Evolutionary conservation across 495 filamentous ascomycete species (phyloP).

Genomic region (Aspergillus saccharolyticus): DNA sequence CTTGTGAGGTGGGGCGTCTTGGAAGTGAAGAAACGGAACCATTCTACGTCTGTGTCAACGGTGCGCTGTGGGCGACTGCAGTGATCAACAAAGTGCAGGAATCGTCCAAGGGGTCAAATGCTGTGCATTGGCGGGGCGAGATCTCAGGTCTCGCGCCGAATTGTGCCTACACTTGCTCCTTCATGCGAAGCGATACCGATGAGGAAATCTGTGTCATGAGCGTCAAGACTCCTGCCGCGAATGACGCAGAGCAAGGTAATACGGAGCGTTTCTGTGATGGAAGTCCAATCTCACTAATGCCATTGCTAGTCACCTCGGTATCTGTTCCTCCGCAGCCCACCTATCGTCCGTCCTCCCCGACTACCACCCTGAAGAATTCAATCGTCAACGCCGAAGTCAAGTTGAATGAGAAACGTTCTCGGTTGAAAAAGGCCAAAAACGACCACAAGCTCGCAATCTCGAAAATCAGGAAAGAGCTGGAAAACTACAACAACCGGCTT

Average conservation of each 20-base stretch:
- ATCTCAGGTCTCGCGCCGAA: slow-evolving; percentile 83
- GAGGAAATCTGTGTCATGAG: slow-evolving; percentile 70
- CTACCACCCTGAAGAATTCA: slow-evolving; percentile 81
- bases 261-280: neutral
- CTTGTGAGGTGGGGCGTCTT: slow-evolving; percentile 30
- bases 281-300: neutral
- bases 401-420: slow-evolving; percentile 68
- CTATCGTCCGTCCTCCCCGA: slow-evolving; percentile 77
- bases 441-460: slow-evolving; percentile 71
- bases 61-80: slow-evolving; percentile 81
- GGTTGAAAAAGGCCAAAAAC: slow-evolving; percentile 69
- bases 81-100: slow-evolving; percentile 55
- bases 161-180: slow-evolving; percentile 81
- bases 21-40: slow-evolving; percentile 58
- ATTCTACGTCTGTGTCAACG: slow-evolving; percentile 85
- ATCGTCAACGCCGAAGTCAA: slow-evolving; percentile 76
- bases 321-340: slow-evolving; percentile 50
- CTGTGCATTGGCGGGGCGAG: slow-evolving; percentile 66
- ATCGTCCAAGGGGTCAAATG: slow-evolving; percentile 47
- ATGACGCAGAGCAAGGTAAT: slow-evolving; percentile 60
- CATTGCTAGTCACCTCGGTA: slow-evolving; percentile 36
- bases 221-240: slow-evolving; percentile 71
- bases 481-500: slow-evolving; percentile 62
- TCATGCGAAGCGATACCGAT: slow-evolving; percentile 68
- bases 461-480: slow-evolving; percentile 71